Conservation (phyloP, 2,329 filamentous ascomycete genomes). For the Hymenoscyphus linearis region DNA sequence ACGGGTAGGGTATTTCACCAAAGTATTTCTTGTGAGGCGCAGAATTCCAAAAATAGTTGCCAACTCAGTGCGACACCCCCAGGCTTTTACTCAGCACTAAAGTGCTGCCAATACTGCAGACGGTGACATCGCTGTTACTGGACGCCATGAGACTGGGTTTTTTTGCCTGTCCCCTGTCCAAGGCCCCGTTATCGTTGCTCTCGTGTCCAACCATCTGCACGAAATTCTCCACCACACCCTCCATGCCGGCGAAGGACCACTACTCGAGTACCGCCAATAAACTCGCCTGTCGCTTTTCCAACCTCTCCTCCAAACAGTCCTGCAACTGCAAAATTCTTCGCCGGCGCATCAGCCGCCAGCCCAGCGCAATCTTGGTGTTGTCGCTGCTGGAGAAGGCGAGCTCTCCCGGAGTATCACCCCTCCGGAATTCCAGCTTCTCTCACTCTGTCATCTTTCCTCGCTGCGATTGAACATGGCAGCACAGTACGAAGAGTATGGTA, state of each 20-base stretch:
- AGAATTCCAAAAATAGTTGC: background rate
- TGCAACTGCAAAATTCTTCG: background rate
- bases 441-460: background rate
- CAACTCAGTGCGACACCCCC: background rate
- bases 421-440: background rate
- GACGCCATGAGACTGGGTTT: background rate
- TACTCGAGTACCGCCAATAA: background rate
- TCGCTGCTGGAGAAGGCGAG: background rate
- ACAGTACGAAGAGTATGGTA: too few species aligned
- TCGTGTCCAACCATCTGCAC: background rate
- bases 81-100: conserved; percentile 1
- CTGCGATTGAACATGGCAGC: background rate
- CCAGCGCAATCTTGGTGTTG: background rate
- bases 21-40: conserved; percentile 4
- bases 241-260: background rate
- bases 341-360: background rate
- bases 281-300: background rate
- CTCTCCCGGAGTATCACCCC: background rate
- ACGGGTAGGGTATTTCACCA: background rate
- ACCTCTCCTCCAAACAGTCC: background rate
- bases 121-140: background rate
- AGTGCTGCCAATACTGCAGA: background rate
- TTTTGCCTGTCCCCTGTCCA: background rate
- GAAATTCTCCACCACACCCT: background rate
- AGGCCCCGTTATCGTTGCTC: background rate